Conservation (phyloP, 495 filamentous ascomycete genomes). For the Penicillium pancosmium region DNA sequence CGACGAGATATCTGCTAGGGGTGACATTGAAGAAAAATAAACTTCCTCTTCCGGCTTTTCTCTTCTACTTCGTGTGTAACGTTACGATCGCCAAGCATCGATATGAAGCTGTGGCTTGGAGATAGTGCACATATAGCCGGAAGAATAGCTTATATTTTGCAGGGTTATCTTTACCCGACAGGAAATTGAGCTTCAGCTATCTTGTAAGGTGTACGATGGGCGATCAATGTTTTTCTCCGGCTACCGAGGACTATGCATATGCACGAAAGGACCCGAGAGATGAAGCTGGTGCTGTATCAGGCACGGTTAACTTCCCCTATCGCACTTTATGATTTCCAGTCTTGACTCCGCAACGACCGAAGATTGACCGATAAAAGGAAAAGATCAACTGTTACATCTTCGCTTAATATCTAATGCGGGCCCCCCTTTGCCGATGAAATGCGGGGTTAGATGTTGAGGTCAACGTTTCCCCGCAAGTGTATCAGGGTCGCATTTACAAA, state of each 20-base stretch:
- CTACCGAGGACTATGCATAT: too few relatives aligned
- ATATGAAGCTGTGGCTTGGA: background rate
- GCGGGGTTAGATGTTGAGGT: constrained; percentile 9
- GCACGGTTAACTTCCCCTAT: background rate
- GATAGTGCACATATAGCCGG: background rate
- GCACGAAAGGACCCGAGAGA: background rate
- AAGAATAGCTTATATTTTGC: background rate
- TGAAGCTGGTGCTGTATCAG: background rate
- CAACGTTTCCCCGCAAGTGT: constrained; percentile 11
- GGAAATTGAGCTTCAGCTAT: too few relatives aligned
- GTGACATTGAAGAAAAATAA: constrained; percentile 8
- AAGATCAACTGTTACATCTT: constrained; percentile 17
- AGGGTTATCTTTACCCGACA: too few relatives aligned
- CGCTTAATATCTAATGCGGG: constrained; percentile 11
- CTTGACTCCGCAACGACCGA: background rate
- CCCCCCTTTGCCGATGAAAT: constrained; percentile 3
- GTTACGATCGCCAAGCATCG: constrained; percentile 1
- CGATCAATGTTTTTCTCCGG: too few relatives aligned
- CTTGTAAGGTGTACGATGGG: too few relatives aligned
- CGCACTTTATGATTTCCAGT: background rate
- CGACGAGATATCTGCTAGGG: constrained; percentile 3
- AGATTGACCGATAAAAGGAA: constrained; percentile 3
- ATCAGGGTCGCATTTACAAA: background rate
- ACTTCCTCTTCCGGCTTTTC: background rate
- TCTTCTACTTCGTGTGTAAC: constrained; percentile 9